Evolutionary conservation across 78 protist species (phyloP), one percentile per base, ranked within the genome.

Genomic region (Mastigamoeba balamuthi): DNA sequence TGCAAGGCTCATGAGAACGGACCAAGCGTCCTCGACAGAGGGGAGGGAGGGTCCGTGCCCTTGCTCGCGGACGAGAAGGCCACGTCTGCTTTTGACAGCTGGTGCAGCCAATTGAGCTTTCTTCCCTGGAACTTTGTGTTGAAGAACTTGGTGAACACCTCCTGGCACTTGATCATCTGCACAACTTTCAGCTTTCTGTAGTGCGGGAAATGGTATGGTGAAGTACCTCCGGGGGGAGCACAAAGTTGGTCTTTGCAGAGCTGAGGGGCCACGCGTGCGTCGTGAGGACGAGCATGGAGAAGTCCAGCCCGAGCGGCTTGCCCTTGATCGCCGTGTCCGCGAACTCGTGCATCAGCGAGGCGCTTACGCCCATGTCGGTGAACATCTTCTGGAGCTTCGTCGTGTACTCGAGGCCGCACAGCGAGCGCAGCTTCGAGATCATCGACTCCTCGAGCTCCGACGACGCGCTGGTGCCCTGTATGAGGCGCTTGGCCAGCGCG

Each of bases 301-400:
- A 86, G 65, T 92, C 91, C 29, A 88, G 65, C 3, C 75, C 72
- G 0, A 80, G 43, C 74, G 3, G 53, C 85, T 53, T 75, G 81
- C 39, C 29, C 38, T 85, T 82, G 8, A 76, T 52, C 36, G 65
- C 70, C 9, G 28, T 48, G 27, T 78, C 70, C 36, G 9, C 68
- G 82, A 85, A 85, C 48, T 78, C 33, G 1, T 85, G 82, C 28
- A 80, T 28, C 27, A 80, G 36, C 8, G 74, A 81, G 40, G 80
- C 44, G 39, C 86, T 80, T 33, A 84, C 67, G 6, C 78, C 53
- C 77, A 92, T 88, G 78, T 92, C 95, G 10, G 86, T 83, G 76
- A 87, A 92, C 95, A 92, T 92, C 52, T 92, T 76, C 65, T 89
- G 92, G 30, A 92, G 81, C 68, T 92, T 92, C 3, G 88, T 41